phyloP scores from a whole-genome alignment of 306 rosid species.

The Inga leiocalycina region DNA sequence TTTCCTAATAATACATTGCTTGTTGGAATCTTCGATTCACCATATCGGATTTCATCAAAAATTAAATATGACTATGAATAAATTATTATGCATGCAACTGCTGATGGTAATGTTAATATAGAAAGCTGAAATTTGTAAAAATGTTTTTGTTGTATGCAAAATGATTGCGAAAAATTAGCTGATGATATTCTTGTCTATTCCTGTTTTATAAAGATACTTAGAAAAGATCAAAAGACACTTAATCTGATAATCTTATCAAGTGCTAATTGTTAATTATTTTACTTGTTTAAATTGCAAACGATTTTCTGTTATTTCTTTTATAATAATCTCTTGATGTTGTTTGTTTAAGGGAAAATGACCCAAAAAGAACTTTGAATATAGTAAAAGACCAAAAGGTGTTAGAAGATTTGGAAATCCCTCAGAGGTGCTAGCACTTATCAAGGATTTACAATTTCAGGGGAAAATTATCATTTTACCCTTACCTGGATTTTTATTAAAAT shows the following conservation, averaged over 20 bases:
- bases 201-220: neutral
- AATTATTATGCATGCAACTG: slow-evolving; percentile 6
- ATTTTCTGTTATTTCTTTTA: neutral
- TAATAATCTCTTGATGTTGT: neutral
- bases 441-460: too few species aligned
- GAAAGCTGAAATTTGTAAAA: neutral
- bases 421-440: too few species aligned
- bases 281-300: neutral
- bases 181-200: neutral
- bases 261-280: neutral
- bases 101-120: neutral
- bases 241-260: neutral
- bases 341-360: neutral
- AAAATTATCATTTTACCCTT: too few species aligned
- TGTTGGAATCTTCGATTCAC: neutral
- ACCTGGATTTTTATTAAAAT: too few species aligned
- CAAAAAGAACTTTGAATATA: too few species aligned
- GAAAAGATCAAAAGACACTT: neutral
- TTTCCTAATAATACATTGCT: slow-evolving; percentile 5
- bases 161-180: neutral
- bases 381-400: too few species aligned
- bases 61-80: neutral
- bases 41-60: neutral
- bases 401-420: too few species aligned
- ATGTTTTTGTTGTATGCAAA: neutral